Evolutionary conservation across 2,329 filamentous ascomycete species (phyloP).

Genomic region (Juglanconis juglandina): DNA sequence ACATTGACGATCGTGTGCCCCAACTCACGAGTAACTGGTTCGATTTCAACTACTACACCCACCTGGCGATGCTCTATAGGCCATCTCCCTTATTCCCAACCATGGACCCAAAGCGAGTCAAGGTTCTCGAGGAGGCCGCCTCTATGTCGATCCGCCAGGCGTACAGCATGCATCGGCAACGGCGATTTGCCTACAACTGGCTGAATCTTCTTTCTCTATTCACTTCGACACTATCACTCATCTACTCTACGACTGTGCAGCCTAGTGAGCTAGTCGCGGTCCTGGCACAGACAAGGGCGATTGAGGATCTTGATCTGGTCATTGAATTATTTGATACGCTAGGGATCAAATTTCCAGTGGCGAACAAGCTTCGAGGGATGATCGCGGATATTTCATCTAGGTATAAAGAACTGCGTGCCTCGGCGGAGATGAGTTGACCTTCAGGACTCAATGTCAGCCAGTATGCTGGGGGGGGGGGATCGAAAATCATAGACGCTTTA

Average conservation of each 20-base stretch:
- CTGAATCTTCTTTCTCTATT: conserved; percentile 39
- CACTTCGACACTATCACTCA: conserved; percentile 38
- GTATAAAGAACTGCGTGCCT: conserved; percentile 21
- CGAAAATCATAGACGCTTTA: too few relatives aligned
- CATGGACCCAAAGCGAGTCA: conserved; percentile 32
- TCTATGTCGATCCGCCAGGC: conserved; percentile 42
- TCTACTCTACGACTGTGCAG: conserved; percentile 40
- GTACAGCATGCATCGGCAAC: conserved; percentile 34
- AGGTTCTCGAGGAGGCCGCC: conserved; percentile 36
- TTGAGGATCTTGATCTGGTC: conserved; percentile 29
- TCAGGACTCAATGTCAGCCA: too few relatives aligned
- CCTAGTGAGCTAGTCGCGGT: conserved; percentile 29
- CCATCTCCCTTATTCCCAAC: conserved; percentile 40
- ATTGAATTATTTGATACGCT: conserved; percentile 30
- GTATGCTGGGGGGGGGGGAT: too few relatives aligned
- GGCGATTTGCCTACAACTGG: conserved; percentile 40
- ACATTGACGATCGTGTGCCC: conserved; percentile 36
- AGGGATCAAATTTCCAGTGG: conserved; percentile 29
- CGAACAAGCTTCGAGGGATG: conserved; percentile 27
- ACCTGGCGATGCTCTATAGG: conserved; percentile 41
- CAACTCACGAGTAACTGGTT: conserved; percentile 43
- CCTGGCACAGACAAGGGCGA: conserved; percentile 26
- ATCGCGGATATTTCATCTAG: conserved; percentile 24
- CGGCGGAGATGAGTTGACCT: too few relatives aligned
- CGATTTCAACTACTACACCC: conserved; percentile 46